Evolutionary conservation across 2,329 filamentous ascomycete genomes (phyloP).

Genomic region (Fusarium domesticum): DNA sequence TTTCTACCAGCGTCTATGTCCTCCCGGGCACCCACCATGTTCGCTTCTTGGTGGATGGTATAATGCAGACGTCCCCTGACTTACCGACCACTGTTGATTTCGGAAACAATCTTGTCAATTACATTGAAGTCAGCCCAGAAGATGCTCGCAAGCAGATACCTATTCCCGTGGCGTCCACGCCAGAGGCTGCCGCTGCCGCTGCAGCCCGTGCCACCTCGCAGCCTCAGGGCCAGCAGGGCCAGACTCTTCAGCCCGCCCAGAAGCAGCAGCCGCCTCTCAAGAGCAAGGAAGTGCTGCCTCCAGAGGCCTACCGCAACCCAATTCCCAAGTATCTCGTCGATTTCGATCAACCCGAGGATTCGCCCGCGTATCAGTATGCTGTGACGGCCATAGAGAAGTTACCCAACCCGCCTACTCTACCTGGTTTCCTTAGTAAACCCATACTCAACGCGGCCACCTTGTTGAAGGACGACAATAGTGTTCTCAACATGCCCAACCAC

Average conservation of each 20-base stretch:
- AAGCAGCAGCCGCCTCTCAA: slow-evolving; percentile 44
- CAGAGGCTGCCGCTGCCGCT: slow-evolving; percentile 9
- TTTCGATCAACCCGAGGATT: slow-evolving; percentile 81
- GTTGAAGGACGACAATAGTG: slow-evolving; percentile 97
- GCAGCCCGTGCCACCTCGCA: slow-evolving; percentile 8
- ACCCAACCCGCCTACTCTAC: slow-evolving; percentile 79
- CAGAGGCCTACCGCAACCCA: slow-evolving; percentile 63
- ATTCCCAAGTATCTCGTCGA: slow-evolving; percentile 86
- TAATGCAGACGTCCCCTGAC: slow-evolving; percentile 84
- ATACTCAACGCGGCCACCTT: slow-evolving; percentile 88
- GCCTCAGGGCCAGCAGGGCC: slow-evolving; percentile 5
- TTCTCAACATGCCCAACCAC: slow-evolving; percentile 94
- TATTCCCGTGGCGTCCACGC: slow-evolving; percentile 34
- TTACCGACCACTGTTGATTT: slow-evolving; percentile 96
- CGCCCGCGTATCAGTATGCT: slow-evolving; percentile 69
- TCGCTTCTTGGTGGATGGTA: slow-evolving; percentile 90
- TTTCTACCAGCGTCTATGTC: slow-evolving; percentile 76
- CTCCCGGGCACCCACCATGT: slow-evolving; percentile 94
- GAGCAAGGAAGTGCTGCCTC: slow-evolving; percentile 55
- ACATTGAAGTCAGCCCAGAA: slow-evolving; percentile 86
- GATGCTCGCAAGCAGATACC: slow-evolving; percentile 47
- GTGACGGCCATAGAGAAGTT: slow-evolving; percentile 72
- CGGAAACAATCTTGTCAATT: slow-evolving; percentile 97
- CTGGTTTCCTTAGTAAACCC: slow-evolving; percentile 88
- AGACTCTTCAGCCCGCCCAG: slow-evolving; percentile 17